A percentile compares a stretch with the other conserved stretches of the same genome.
These are phyloP conservation scores for Amborella trichopoda DNA, from an alignment of 164 flowering plant species.

Conservation along the genomic window DNA sequence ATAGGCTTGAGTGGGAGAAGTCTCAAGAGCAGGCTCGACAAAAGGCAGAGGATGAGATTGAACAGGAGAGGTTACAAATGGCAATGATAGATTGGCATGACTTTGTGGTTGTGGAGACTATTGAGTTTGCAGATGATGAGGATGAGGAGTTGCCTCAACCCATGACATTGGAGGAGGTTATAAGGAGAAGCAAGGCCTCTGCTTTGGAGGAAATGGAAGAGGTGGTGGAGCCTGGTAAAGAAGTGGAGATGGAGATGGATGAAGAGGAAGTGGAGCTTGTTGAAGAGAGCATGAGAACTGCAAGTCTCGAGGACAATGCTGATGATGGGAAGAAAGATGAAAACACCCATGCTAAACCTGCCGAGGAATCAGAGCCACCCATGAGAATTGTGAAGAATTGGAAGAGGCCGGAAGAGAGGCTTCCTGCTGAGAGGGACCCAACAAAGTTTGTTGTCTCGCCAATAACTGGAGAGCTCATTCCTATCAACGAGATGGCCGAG, in stretches of 20 bases:
- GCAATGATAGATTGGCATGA: constrained; percentile 99
- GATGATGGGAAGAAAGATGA: constrained; percentile 32
- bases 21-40: constrained; percentile 98
- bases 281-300: constrained; percentile 89
- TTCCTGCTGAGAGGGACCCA: constrained; percentile 79
- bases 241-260: constrained; percentile 97
- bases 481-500: constrained; percentile 90
- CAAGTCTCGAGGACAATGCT: constrained; percentile 61
- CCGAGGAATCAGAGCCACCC: constrained; percentile 71
- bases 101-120: constrained; percentile 89
- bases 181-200: constrained; percentile 84
- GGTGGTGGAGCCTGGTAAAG: constrained; percentile 73
- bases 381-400: constrained; percentile 98
- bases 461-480: constrained; percentile 87
- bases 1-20: constrained; percentile 90
- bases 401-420: constrained; percentile 97
- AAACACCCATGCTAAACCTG: constrained; percentile 11
- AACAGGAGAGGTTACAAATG: constrained; percentile 89
- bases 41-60: constrained; percentile 93
- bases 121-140: constrained; percentile 96
- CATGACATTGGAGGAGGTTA: constrained; percentile 93
- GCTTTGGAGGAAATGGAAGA: constrained; percentile 43
- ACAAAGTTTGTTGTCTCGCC: constrained; percentile 88
- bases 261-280: constrained; percentile 94
- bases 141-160: constrained; percentile 96